Conservation (phyloP, 2,329 filamentous ascomycete genomes). For the Nemania sp. region DNA sequence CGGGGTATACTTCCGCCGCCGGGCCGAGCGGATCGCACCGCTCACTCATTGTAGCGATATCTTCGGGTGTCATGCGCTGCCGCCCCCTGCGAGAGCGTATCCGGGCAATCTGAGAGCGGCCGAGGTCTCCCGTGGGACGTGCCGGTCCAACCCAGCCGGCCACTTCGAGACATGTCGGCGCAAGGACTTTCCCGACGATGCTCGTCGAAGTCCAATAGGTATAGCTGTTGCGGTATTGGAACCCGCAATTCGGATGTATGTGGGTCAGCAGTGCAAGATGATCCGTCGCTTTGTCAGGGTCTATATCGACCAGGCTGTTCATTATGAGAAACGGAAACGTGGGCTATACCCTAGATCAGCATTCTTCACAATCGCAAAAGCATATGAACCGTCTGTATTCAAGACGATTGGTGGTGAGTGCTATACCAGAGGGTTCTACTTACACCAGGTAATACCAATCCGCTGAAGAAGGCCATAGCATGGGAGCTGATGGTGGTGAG, state of each 20-base stretch:
- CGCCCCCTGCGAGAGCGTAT: conserved; percentile 65
- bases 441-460: conserved; percentile 71
- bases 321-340: conserved; percentile 76
- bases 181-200: conserved; percentile 77
- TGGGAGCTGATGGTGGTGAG: conserved; percentile 68
- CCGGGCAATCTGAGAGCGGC: conserved; percentile 70
- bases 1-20: conserved; percentile 63
- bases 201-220: conserved; percentile 77
- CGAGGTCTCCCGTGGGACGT: conserved; percentile 68
- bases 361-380: conserved; percentile 2
- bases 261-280: conserved; percentile 70
- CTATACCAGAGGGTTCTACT: conserved; percentile 39
- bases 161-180: conserved; percentile 70
- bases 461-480: conserved; percentile 77
- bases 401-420: not conserved
- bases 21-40: conserved; percentile 73
- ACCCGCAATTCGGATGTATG: conserved; percentile 70
- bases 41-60: conserved; percentile 68
- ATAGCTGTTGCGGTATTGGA: conserved; percentile 74
- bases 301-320: conserved; percentile 77
- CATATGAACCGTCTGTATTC: not conserved
- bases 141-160: conserved; percentile 78
- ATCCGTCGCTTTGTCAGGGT: conserved; percentile 68
- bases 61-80: conserved; percentile 59
- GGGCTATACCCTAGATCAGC: conserved; percentile 43